These are phyloP conservation scores for Eimeria necatrix DNA, from an alignment of 169 alveolate genomes.

Conservation along the genomic window DNA sequence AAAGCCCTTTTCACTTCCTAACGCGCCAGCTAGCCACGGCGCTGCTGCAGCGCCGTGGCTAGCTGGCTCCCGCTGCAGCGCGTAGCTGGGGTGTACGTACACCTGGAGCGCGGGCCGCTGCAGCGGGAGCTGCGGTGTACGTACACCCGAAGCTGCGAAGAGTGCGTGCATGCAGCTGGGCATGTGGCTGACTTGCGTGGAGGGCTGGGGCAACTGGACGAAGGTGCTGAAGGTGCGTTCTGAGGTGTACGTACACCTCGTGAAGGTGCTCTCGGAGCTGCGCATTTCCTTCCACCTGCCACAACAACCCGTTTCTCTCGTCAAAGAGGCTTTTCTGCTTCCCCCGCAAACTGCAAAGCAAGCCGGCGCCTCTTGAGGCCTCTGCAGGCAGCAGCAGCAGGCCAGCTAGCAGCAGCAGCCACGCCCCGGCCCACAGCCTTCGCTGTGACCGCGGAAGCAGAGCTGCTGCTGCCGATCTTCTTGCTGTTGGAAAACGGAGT, in stretches of 20 bases:
- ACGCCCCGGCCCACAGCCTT: background rate
- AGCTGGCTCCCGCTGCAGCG: too few relatives aligned
- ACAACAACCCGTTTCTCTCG: constrained; percentile 52
- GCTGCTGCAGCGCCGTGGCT: too few relatives aligned
- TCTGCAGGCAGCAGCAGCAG: background rate
- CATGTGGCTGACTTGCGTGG: constrained; percentile 76
- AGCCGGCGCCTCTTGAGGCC: too few relatives aligned
- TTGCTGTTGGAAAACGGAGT: too few relatives aligned
- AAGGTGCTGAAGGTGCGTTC: constrained; percentile 73
- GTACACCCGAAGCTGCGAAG: background rate
- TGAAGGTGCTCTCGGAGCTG: constrained; percentile 51
- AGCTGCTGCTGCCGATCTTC: too few relatives aligned
- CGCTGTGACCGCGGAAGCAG: too few relatives aligned
- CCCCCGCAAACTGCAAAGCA: background rate
- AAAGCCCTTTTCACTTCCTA: background rate
- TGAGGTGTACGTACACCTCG: constrained; percentile 63
- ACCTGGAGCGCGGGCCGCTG: background rate
- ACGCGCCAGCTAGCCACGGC: background rate
- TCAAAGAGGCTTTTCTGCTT: background rate
- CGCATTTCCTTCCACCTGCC: constrained; percentile 76
- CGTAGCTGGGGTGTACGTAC: background rate
- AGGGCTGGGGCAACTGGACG: constrained; percentile 80
- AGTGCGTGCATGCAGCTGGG: constrained; percentile 18
- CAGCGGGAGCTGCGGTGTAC: background rate
- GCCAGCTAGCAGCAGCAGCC: background rate